These are phyloP conservation scores for Solanum acaule DNA, from an alignment of 257 asterid species.

Conservation along the genomic window DNA sequence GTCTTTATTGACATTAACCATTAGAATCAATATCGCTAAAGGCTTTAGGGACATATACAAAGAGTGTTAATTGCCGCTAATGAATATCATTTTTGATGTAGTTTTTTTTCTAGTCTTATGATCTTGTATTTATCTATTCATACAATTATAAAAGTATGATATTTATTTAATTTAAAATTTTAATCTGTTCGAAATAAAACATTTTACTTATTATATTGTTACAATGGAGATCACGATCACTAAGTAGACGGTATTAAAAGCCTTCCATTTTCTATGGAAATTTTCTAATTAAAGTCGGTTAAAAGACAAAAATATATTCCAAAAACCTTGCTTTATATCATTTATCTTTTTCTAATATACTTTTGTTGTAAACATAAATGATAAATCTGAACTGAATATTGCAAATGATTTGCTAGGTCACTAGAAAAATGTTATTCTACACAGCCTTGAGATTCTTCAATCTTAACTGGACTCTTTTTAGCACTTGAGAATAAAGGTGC, in stretches of 20 bases:
- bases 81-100: too few relatives aligned
- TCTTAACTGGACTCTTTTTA: background rate
- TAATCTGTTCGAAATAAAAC: background rate
- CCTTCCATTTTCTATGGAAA: background rate
- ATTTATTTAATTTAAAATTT: background rate
- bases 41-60: too few relatives aligned
- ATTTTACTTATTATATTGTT: background rate
- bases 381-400: background rate
- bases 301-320: background rate
- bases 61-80: too few relatives aligned
- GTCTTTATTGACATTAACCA: accelerated
- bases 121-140: background rate
- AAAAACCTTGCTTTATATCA: background rate
- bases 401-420: background rate
- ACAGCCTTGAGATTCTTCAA: background rate
- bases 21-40: too few relatives aligned
- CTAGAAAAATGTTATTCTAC: background rate
- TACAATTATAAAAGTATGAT: background rate
- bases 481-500: slow-evolving; percentile 2
- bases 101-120: background rate
- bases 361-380: background rate
- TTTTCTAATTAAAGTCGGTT: background rate
- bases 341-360: background rate
- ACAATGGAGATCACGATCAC: background rate
- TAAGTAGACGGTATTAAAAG: background rate